Evolutionary conservation across 1,139 yeast species (phyloP).

Genomic region (Saccharomyces hybrid): DNA sequence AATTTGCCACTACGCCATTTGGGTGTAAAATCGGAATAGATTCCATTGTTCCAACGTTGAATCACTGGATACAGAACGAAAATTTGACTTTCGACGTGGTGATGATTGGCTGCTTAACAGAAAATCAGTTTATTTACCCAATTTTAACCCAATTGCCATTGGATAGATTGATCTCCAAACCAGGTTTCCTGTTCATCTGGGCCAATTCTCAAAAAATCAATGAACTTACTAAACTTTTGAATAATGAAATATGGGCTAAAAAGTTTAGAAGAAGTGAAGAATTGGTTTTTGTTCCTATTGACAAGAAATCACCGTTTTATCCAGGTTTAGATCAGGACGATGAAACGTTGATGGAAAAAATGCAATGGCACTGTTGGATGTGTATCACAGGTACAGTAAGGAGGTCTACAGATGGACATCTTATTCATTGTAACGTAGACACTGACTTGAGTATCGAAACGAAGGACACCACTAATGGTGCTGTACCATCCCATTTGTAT

Average conservation of each 20-base stretch:
- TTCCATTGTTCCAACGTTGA: slow-evolving; percentile 49
- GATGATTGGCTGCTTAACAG: slow-evolving; percentile 81
- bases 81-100: slow-evolving; percentile 75
- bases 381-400: slow-evolving; percentile 92
- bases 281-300: slow-evolving; percentile 58
- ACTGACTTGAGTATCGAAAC: slow-evolving; percentile 73
- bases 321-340: slow-evolving; percentile 45
- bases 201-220: slow-evolving; percentile 66
- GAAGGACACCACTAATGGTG: slow-evolving; percentile 29
- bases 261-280: slow-evolving; percentile 88
- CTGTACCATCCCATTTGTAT: slow-evolving; percentile 74
- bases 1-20: slow-evolving; percentile 54
- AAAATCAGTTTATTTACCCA: slow-evolving; percentile 59
- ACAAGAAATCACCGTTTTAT: slow-evolving; percentile 52
- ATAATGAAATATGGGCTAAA: slow-evolving; percentile 53
- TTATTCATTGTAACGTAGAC: slow-evolving; percentile 87
- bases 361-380: slow-evolving; percentile 97
- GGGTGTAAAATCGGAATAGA: slow-evolving; percentile 52
- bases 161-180: slow-evolving; percentile 66
- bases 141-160: slow-evolving; percentile 59
- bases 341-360: slow-evolving; percentile 39
- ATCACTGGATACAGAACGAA: slow-evolving; percentile 51
- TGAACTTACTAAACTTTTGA: slow-evolving; percentile 52
- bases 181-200: slow-evolving; percentile 85
- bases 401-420: slow-evolving; percentile 71